Base-by-base conservation (phyloP, 2,329 filamentous ascomycete species). In the Dactylonectria estremocensis region DNA sequence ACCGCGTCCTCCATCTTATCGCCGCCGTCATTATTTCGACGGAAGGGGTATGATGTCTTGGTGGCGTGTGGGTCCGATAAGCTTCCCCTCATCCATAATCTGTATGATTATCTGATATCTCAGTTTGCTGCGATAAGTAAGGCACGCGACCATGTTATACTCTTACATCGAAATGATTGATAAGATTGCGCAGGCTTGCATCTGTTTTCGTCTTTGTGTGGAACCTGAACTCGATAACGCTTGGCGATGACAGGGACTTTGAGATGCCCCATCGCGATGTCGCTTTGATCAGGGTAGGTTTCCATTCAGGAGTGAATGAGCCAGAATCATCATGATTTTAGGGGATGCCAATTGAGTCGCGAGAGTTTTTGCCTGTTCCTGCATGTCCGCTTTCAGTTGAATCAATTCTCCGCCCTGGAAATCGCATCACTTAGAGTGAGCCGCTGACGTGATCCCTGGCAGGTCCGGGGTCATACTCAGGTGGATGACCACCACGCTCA, bases 311-410 rank as follows among this genome's bases (percentile, higher is more conserved):
- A n/a, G 60, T 14, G 56, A 45, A 67, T 71, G 66, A 7, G 68
- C 69, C 49, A 75, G 50, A 18, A 74, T 70, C 49, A 68, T 67
- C 5, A 72, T 5, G 8, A 45, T 62, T 48, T 66, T 69, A 16
- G 73, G 70, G 1, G 62, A 66, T 22, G n/a, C 13, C 66, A 74
- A 72, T 46, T 24, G 46, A 2, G 31, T 14, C 40, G 54, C 66
- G 13, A 74, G 69, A 24, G 45, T 18, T 52, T 74, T 50, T 40
- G 70, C 70, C 40, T 69, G 64, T 50, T 69, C 24, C 35, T 55
- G 31, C 16, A 75, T 61, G 43, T 66, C 68, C 16, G 46, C 55
- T 66, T 69, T 69, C 11, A 74, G 61, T 53, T 67, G 57, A 53
- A 68, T 49, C 1, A 67, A 24, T 57, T 59, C 65, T 56, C 60